Conservation (phyloP, 805 yeast genomes). For the Sungouiozyma intestinalis region DNA sequence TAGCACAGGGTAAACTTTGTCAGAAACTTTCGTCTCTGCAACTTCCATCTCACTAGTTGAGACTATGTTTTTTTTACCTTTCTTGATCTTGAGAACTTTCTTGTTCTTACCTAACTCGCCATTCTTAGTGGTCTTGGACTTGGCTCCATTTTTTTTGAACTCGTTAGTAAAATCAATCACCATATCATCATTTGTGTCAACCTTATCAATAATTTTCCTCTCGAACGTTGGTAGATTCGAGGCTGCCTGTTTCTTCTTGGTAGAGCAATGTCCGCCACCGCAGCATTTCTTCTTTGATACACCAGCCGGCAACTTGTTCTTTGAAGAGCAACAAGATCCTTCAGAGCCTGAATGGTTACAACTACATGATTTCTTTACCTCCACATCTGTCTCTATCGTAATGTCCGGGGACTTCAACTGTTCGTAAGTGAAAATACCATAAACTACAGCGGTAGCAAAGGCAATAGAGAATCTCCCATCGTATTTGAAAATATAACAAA, state of each 20-base stretch:
- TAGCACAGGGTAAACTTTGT: background rate
- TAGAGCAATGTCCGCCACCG: constrained; percentile 22
- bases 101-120: constrained; percentile 2
- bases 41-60: background rate
- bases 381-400: too few species aligned
- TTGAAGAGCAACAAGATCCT: constrained; percentile 6
- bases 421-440: constrained; percentile 17
- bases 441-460: constrained; percentile 20
- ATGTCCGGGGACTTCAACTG: background rate
- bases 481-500: constrained; percentile 6
- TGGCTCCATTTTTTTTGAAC: constrained; percentile 10
- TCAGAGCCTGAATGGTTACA: background rate
- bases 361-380: background rate
- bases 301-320: constrained; percentile 7
- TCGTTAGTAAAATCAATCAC: constrained; percentile 34
- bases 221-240: background rate
- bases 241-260: constrained; percentile 12
- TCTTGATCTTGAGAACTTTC: background rate
- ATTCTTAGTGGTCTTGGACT: constrained; percentile 3
- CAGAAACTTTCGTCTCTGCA: constrained; percentile 3
- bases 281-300: constrained; percentile 20
- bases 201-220: background rate
- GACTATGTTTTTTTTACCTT: background rate
- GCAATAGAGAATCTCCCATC: constrained; percentile 32
- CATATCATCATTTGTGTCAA: constrained; percentile 6